Evolutionary conservation across 2,329 filamentous ascomycete species (phyloP), one percentile per base, ranked within the genome.

Genomic region (Cephalotrichum gorgonifer): DNA sequence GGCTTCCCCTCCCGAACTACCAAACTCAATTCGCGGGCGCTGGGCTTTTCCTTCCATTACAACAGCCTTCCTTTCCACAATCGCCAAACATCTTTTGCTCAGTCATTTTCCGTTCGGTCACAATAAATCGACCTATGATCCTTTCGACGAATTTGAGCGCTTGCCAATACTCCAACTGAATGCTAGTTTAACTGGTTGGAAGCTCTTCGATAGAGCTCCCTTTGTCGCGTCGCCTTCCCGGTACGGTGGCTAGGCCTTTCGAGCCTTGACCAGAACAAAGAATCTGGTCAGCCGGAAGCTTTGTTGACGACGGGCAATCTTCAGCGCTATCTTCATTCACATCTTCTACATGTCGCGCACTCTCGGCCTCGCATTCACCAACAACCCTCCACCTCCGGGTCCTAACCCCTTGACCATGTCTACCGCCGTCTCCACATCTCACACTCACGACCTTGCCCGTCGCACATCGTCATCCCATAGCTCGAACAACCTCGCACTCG

Each of bases 371-470:
- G 15, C 20, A 22, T 20, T 31, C 43, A 17, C 5, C 17, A 14
- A 8, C 31, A 44, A 22, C 44, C 41, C 15, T 45, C 39, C n/a
- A 47, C 39, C 23, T 38, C 15, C n/a, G 27, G 28, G 23, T 41
- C 43, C 20, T 6, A 44, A 43, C 43, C 44, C 51, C 4, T 38
- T 46, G 33, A 49, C 48, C 28, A 50, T 50, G 48, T 45, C 48
- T 28, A 52, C 52, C 46, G 39, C 38, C 54, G 51, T 53, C 58
- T 81, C 61, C 57, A 94, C 94, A 87, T 87, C 86, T 43, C 80
- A 88, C 67, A 76, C 79, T 62, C 82, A 83, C 65, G 88, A 91
- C 61, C 71, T 81, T 60, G 77, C 84, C 66, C 79, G 83, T 59
- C 79, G 86, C 64, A 79, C 79, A 65, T 78, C 80, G 57, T 72